Evolutionary conservation across 2,329 filamentous ascomycete species (phyloP).

Genomic region (Lecanicillium sp.): DNA sequence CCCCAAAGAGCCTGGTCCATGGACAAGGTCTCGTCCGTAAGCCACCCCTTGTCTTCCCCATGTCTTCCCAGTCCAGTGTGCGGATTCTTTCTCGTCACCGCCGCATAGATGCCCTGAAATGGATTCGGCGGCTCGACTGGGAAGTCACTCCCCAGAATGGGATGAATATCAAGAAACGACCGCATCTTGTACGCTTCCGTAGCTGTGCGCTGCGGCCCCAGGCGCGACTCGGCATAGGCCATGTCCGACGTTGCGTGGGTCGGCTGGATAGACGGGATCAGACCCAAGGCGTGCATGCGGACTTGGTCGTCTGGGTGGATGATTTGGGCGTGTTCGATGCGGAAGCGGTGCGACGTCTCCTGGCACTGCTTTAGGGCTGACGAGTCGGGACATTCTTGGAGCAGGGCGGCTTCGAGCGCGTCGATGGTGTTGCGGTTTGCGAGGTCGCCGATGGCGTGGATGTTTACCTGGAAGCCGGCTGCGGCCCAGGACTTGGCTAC

Average conservation of each 20-base stretch:
- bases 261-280: slow-evolving; percentile 62
- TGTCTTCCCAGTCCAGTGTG: slow-evolving; percentile 41
- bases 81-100: slow-evolving; percentile 52
- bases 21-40: slow-evolving; percentile 48
- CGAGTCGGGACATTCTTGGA: slow-evolving; percentile 38
- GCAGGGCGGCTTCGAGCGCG: slow-evolving; percentile 50
- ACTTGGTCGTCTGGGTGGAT: slow-evolving; percentile 57
- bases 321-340: slow-evolving; percentile 65
- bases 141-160: slow-evolving; percentile 61
- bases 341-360: slow-evolving; percentile 41
- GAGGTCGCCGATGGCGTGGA: slow-evolving; percentile 64
- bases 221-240: slow-evolving; percentile 53
- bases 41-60: slow-evolving; percentile 46
- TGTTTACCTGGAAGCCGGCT: slow-evolving; percentile 59
- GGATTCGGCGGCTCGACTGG: slow-evolving; percentile 62
- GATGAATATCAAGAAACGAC: slow-evolving; percentile 43
- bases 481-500: slow-evolving; percentile 50
- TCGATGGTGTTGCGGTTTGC: slow-evolving; percentile 58
- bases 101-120: slow-evolving; percentile 62
- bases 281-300: slow-evolving; percentile 48
- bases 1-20: slow-evolving; percentile 52
- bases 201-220: slow-evolving; percentile 46
- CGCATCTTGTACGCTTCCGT: slow-evolving; percentile 59
- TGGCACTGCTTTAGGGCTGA: slow-evolving; percentile 40
- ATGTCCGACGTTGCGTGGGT: slow-evolving; percentile 67